Evolutionary conservation across 495 filamentous ascomycete genomes (phyloP), one percentile per base, ranked within the genome.

Genomic region (Amphirosellinia nigrospora): DNA sequence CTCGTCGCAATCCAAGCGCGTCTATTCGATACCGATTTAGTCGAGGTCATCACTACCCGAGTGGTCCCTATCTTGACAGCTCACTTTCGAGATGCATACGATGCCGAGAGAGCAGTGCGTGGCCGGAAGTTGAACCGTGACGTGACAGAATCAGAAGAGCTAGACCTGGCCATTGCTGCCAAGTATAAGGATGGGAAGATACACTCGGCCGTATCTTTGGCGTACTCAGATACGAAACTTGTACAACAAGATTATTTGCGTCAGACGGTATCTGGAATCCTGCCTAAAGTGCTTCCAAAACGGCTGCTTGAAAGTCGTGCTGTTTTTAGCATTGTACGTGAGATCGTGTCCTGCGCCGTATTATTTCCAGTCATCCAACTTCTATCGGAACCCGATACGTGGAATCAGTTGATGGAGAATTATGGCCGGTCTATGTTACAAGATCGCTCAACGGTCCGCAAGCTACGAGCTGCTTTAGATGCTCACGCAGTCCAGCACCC

Each of bases 121-220:
- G 96, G 96, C 30, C 91, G 90, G 72, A 90, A 96, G 77, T 81
- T 99, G 70, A 94, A 92, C 70, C 89, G 92, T 43, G 93, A 90
- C 77, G 89, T 99, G 38, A 99, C 96, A 11, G 96, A 99, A 79
- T 97, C 94, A 2, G 94, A 97, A 72, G 96, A 98, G 83, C 83
- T 99, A 69, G 92, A 98, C 80, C 83, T 96, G 71, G 96, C 96
- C 1, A 97, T 98, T 77, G 96, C 96, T 58, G 90, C 86, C 30
- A 98, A 97, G 80, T 99, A 95, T 79, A 89, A 87, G 53, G 91
- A 96, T 76, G 96, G 96, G 41, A 92, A 91, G 69, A 81, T 99
- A 67, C 96, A 99, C 77, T 88, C 93, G 26, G 96, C 96, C 15
- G 94, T 92, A n/a, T 91, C 89, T 7, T 79, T 97, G 69, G 86